A percentile compares a stretch with the other conserved stretches of the same genome.
Evolutionary conservation across 2,329 filamentous ascomycete genomes (phyloP).

Genomic region (Chalaropsis ovoidea): DNA sequence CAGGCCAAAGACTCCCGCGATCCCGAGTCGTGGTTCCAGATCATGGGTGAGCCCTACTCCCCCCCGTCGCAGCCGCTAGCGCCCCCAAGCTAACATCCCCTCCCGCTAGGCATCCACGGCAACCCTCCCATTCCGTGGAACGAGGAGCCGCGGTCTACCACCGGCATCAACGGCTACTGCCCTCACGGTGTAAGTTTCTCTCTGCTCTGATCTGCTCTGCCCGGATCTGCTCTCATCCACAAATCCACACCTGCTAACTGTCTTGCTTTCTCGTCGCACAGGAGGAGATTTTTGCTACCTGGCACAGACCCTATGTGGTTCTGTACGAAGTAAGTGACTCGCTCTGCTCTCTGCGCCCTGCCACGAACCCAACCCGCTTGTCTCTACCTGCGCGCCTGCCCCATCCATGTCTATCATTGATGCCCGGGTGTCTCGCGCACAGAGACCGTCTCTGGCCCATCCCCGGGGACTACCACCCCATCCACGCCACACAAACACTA

Average conservation of each 20-base stretch:
- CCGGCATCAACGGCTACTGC: slow-evolving; percentile 35
- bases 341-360: neutral
- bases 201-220: too few species aligned
- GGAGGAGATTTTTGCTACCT: slow-evolving; percentile 43
- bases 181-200: slow-evolving; percentile 40
- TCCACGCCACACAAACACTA: neutral
- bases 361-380: neutral
- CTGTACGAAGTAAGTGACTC: slow-evolving; percentile 41
- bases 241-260: neutral
- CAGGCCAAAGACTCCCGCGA: slow-evolving; percentile 36
- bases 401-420: neutral
- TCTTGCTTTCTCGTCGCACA: slow-evolving; percentile 27
- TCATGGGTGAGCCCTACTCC: slow-evolving; percentile 35
- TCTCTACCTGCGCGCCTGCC: neutral
- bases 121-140: slow-evolving; percentile 38
- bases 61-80: neutral
- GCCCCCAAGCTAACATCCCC: neutral
- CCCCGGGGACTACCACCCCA: too few species aligned
- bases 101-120: slow-evolving; percentile 34
- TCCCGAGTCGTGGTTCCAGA: slow-evolving; percentile 41
- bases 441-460: neutral
- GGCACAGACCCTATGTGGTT: slow-evolving; percentile 48
- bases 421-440: neutral
- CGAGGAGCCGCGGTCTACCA: slow-evolving; percentile 31
- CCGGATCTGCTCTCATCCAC: too few species aligned